Evolutionary conservation across 2,329 filamentous ascomycete genomes (phyloP).

Genomic region (Colletotrichum musae): DNA sequence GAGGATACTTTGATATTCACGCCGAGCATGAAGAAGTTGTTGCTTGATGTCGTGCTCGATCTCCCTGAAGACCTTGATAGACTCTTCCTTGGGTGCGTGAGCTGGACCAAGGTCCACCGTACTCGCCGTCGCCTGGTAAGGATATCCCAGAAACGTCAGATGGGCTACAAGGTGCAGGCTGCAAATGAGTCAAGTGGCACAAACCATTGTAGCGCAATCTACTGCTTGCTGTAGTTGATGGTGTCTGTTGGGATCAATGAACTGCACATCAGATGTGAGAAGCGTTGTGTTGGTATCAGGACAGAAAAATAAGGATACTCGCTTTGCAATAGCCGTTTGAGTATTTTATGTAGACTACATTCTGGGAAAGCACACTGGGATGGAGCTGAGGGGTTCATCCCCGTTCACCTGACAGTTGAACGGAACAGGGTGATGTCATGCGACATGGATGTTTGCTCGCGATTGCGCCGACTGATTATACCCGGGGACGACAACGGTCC

Average conservation of each 20-base stretch:
- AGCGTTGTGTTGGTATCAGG: no score
- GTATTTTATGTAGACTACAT: no score
- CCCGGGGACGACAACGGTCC: no score
- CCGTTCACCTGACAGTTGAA: constrained; percentile 8
- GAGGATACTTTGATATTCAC: constrained; percentile 58
- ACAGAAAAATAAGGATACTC: no score
- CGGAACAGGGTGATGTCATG: neutral
- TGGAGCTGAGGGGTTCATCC: neutral
- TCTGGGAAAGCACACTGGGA: no score
- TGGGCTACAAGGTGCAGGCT: neutral
- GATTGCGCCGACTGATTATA: no score
- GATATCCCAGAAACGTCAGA: neutral
- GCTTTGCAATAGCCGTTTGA: no score
- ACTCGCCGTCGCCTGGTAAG: constrained; percentile 63
- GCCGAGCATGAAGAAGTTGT: constrained; percentile 63
- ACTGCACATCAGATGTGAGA: no score
- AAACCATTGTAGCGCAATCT: neutral
- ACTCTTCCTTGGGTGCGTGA: constrained; percentile 65
- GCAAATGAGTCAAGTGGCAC: neutral
- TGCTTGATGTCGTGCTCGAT: constrained; percentile 67
- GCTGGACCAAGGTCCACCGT: constrained; percentile 64
- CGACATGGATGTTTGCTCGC: neutral
- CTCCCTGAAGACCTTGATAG: constrained; percentile 64
- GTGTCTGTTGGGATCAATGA: no score
- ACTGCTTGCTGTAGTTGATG: no score